Evolutionary conservation across 169 alveolate genomes (phyloP).

Genomic region (Eimeria tenella): DNA sequence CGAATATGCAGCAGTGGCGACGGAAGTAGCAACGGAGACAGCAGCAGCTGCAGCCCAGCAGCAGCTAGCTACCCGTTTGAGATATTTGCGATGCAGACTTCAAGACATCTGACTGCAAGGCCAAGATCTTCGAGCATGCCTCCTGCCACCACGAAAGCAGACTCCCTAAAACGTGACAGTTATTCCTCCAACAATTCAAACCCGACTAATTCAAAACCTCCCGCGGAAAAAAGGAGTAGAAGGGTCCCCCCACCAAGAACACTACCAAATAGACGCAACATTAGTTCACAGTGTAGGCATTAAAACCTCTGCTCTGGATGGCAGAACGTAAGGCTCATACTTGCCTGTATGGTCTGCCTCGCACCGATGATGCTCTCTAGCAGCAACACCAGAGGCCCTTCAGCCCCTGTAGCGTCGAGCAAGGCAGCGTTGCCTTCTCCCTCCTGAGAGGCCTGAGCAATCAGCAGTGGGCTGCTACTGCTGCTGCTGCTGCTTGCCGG

Average conservation of each 20-base stretch:
- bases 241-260: no score
- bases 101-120: background rate
- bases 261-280: no score
- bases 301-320: no score
- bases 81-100: background rate
- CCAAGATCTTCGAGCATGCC: background rate
- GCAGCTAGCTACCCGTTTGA: background rate
- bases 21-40: background rate
- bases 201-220: no score
- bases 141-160: background rate
- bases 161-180: no score
- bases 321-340: no score
- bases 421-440: background rate
- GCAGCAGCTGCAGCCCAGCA: slow-evolving; percentile 32
- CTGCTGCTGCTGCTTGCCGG: slow-evolving; percentile 12
- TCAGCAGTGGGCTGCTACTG: background rate
- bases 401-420: background rate
- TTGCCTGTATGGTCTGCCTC: slow-evolving; percentile 47
- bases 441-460: background rate
- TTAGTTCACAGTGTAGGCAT: no score
- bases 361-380: slow-evolving; percentile 48
- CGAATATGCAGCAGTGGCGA: background rate
- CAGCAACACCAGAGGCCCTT: slow-evolving; percentile 56
- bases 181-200: no score
- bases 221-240: no score